Evolutionary conservation across 495 filamentous ascomycete genomes (phyloP).

Genomic region (Thermothielavioides terrestris): DNA sequence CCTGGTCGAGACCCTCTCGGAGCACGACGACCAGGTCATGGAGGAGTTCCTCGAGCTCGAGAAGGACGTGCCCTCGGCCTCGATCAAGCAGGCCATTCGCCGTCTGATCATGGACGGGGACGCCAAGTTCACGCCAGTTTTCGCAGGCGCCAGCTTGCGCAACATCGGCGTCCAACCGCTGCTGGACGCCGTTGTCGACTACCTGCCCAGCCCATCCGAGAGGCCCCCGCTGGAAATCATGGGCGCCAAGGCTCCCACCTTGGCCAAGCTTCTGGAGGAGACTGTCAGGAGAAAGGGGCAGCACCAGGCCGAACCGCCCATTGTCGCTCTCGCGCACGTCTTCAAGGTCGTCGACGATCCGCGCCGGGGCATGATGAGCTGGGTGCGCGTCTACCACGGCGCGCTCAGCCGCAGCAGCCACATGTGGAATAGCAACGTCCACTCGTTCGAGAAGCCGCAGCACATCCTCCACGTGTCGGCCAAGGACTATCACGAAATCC

Average conservation of each 20-base stretch:
- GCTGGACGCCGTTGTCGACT: constrained; percentile 76
- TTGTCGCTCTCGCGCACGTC: constrained; percentile 74
- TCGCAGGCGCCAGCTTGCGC: constrained; percentile 84
- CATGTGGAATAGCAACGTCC: constrained; percentile 83
- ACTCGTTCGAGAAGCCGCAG: constrained; percentile 70
- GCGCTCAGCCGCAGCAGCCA: constrained; percentile 59
- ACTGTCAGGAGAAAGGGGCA: constrained; percentile 38
- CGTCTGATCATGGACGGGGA: constrained; percentile 56
- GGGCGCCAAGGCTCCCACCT: constrained; percentile 44
- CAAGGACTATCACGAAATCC: constrained; percentile 75
- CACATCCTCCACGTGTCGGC: constrained; percentile 88
- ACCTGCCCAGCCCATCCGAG: constrained; percentile 77
- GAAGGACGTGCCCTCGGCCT: constrained; percentile 57
- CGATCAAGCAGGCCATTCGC: constrained; percentile 67
- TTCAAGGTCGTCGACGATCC: constrained; percentile 96
- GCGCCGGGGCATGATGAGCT: constrained; percentile 79
- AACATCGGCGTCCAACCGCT: constrained; percentile 94
- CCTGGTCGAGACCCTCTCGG: constrained; percentile 74
- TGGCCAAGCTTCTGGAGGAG: constrained; percentile 44
- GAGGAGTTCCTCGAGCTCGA: constrained; percentile 71
- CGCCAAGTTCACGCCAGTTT: constrained; percentile 68
- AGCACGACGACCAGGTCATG: constrained; percentile 78
- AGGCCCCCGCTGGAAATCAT: constrained; percentile 70
- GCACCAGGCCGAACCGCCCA: constrained; percentile 36
- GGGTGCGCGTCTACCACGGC: constrained; percentile 86